These are phyloP conservation scores for Hyaloperonospora brassicae DNA, from an alignment of 352 stramenopile genomes.

Conservation along the genomic window DNA sequence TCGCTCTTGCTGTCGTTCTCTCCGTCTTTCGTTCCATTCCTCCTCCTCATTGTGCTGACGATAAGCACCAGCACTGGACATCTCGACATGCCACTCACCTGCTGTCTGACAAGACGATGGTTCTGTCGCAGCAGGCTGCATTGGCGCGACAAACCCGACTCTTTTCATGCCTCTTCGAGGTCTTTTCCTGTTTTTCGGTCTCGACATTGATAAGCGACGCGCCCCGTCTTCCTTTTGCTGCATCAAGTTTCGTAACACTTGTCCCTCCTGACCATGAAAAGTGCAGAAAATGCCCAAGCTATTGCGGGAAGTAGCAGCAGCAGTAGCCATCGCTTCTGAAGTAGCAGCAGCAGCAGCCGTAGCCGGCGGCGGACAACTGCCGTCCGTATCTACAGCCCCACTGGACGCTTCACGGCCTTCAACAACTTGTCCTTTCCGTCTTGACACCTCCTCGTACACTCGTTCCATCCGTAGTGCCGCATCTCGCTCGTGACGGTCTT, in stretches of 20 bases:
- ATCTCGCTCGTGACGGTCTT: slow-evolving; percentile 13
- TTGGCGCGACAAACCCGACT: slow-evolving; percentile 23
- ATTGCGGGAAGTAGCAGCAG: slow-evolving; percentile 5
- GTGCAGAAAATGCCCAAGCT: slow-evolving; percentile 14
- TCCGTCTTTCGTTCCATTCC: slow-evolving; percentile 14
- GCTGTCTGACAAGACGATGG: slow-evolving; percentile 11
- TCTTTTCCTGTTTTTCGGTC: slow-evolving; percentile 20
- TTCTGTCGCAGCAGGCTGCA: slow-evolving; percentile 5
- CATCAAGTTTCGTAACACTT: background rate
- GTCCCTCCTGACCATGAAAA: too few species aligned
- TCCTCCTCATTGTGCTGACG: slow-evolving; percentile 14
- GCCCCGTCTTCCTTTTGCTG: background rate
- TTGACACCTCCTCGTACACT: slow-evolving; percentile 43
- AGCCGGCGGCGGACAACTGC: slow-evolving; percentile 16
- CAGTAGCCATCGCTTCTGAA: background rate
- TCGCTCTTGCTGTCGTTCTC: slow-evolving; percentile 18
- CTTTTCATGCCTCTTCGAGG: slow-evolving; percentile 18
- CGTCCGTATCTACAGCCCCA: slow-evolving; percentile 25
- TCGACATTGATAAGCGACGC: background rate
- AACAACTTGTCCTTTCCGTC: slow-evolving; percentile 25
- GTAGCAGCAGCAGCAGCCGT: slow-evolving; percentile 8
- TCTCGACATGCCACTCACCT: slow-evolving; percentile 10
- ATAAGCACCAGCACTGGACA: slow-evolving; percentile 10
- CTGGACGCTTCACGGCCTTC: slow-evolving; percentile 9
- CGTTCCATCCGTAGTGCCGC: slow-evolving; percentile 42